A percentile compares a stretch with the other conserved stretches of the same genome.
Evolutionary conservation across 2,329 filamentous ascomycete genomes (phyloP).

Genomic region (Fusarium goolgardi): DNA sequence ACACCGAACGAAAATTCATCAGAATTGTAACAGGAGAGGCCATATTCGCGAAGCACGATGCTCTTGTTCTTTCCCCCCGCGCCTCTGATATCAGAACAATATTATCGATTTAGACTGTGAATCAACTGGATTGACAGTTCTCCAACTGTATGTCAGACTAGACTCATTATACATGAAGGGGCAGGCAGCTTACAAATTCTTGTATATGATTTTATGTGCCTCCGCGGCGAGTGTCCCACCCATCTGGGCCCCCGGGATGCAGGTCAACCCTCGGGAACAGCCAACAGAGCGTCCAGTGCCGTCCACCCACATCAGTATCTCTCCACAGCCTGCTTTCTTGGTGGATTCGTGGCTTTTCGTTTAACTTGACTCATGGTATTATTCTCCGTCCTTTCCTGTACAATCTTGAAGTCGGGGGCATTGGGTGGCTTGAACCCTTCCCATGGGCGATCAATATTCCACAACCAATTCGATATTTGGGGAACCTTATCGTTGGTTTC

Average conservation of each 20-base stretch:
- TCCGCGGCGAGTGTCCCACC: background rate
- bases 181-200: slow-evolving; percentile 4
- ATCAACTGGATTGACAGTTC: background rate
- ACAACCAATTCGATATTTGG: slow-evolving; percentile 16
- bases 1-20: background rate
- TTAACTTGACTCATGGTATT: background rate
- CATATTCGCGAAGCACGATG: background rate
- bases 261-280: background rate
- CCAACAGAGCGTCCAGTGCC: background rate
- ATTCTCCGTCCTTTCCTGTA: background rate
- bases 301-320: background rate
- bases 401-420: background rate
- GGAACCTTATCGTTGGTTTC: background rate
- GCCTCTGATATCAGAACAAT: background rate
- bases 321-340: background rate
- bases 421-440: slow-evolving; percentile 11
- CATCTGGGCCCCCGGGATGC: background rate
- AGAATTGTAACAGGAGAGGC: background rate
- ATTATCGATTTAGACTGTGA: background rate
- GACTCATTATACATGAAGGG: background rate
- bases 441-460: slow-evolving; percentile 18
- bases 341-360: no score
- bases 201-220: background rate
- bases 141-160: background rate
- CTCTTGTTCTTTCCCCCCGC: background rate